Base-by-base conservation (phyloP, 176 grass and related monocot genomes). In the Oryza longistaminata region DNA sequence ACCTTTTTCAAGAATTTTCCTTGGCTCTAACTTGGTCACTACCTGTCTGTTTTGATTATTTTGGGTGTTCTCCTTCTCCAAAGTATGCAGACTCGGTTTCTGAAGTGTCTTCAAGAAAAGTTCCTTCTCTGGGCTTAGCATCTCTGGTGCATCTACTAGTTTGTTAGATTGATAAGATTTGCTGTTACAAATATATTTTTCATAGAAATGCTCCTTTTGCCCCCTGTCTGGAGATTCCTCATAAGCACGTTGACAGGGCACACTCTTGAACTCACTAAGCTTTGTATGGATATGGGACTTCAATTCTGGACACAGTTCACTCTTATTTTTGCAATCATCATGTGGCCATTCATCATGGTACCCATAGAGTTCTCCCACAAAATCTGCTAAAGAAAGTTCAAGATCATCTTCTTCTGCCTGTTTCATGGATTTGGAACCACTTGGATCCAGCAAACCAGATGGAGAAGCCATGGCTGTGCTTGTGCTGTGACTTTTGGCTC, bases 91-190 rank as follows among this genome's bases (percentile, higher is more conserved):
- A 76, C 86, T 75, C 13, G 87, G 62, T 48, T 92, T 90, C 75
- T 94, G 87, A 70, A 90, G 79, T 72, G 91, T 76, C 86, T 90
- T 92, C 27, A 97, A 58, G 79, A 92, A 80, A 77, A 90, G 80
- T 67, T 94, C 89, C 58, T 83, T 90, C 86, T 94, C 85, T 76
- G 88, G 94, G 76, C 85, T 88, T 69, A 85, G 37, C 81, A 87
- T 88, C 19, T 90, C 85, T 34, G 94, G 75, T 55, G 76, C 83
- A 80, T 94, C 88, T 71, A 77, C 83, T 72, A 92, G 75, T 68
- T 90, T 79, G 75, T 75, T 72, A 3, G 87, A 85, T 68, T 82
- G 82, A 83, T 65, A 45, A 75, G 44, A 58, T 64, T 29, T 83
- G 43, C 75, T 82, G 81, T 72, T 83, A 71, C 52, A 46, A 40